A percentile compares a stretch with the other conserved stretches of the same genome.
Evolutionary conservation across 305 asterid genomes (phyloP).

Genomic region (Coffea humblotiana): DNA sequence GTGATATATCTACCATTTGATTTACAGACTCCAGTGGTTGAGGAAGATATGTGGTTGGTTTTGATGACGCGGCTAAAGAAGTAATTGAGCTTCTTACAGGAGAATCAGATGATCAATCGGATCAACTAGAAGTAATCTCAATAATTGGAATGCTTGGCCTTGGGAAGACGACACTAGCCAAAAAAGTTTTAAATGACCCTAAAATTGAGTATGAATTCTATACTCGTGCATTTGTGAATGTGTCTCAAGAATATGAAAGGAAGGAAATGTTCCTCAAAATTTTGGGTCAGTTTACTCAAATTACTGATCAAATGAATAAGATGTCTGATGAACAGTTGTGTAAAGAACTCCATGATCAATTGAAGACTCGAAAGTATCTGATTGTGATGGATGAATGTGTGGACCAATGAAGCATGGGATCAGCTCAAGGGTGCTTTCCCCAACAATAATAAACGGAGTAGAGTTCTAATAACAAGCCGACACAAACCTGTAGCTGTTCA

Average conservation of each 20-base stretch:
- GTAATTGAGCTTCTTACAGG: constrained; percentile 20
- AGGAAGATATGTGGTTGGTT: constrained; percentile 34
- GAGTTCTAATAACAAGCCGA: constrained; percentile 36
- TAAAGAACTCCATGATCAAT: background rate
- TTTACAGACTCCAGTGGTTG: constrained; percentile 12
- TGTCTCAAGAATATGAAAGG: constrained; percentile 28
- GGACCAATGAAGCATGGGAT: constrained; percentile 36
- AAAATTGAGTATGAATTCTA: constrained; percentile 27
- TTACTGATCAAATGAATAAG: constrained; percentile 2
- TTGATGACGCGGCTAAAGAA: constrained; percentile 26
- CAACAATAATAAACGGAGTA: constrained; percentile 22
- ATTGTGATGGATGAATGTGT: constrained; percentile 42
- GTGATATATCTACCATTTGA: background rate
- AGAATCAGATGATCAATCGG: constrained; percentile 10
- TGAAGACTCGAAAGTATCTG: constrained; percentile 25
- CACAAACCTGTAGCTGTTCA: constrained; percentile 19
- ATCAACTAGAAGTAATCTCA: constrained; percentile 29
- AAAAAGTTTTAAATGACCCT: constrained; percentile 26
- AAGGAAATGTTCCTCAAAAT: constrained; percentile 31
- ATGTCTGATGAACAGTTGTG: constrained; percentile 23
- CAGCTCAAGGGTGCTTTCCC: constrained; percentile 29
- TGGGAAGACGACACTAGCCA: constrained; percentile 40
- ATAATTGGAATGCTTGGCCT: constrained; percentile 41
- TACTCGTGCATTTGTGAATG: constrained; percentile 31
- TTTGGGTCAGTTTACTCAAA: constrained; percentile 14